Evolutionary conservation across 805 yeast genomes (phyloP).

Genomic region (Alloascoidea africana): DNA sequence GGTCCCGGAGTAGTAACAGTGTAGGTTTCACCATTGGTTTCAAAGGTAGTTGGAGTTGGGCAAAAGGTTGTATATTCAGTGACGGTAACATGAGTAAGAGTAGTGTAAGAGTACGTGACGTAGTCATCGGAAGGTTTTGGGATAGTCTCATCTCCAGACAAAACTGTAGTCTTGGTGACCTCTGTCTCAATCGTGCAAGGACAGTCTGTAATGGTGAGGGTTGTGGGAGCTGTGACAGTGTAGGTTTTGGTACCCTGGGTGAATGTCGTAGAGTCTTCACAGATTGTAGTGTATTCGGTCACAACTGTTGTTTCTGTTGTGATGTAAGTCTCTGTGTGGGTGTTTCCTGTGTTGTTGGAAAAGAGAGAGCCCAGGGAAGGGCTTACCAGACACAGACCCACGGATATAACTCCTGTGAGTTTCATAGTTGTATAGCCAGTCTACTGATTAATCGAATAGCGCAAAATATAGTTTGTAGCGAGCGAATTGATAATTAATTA

Average conservation of each 20-base stretch:
- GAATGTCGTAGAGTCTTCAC: constrained; percentile 45
- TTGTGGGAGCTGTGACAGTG: constrained; percentile 51
- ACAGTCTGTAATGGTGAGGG: constrained; percentile 54
- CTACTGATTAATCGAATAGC: no score
- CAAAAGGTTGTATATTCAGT: not conserved
- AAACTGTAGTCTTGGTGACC: constrained; percentile 4
- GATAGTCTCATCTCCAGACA: not conserved
- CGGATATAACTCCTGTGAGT: no score
- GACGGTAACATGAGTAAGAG: not conserved
- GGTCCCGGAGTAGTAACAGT: not conserved
- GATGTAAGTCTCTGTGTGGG: not conserved
- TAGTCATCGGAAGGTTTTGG: not conserved
- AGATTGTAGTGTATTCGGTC: constrained; percentile 54
- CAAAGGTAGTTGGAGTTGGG: not conserved
- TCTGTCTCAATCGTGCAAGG: constrained; percentile 39
- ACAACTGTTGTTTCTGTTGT: constrained; percentile 21
- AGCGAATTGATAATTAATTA: no score
- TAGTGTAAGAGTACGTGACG: not conserved
- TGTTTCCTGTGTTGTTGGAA: not conserved
- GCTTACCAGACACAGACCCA: no score
- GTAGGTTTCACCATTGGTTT: constrained; percentile 1
- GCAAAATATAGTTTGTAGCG: no score
- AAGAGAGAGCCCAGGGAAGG: no score
- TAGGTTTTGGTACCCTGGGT: constrained; percentile 41
- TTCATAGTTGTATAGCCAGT: no score